These are phyloP conservation scores for Durusdinium trenchii DNA, from an alignment of 73 alveolate species.

Conservation along the genomic window DNA sequence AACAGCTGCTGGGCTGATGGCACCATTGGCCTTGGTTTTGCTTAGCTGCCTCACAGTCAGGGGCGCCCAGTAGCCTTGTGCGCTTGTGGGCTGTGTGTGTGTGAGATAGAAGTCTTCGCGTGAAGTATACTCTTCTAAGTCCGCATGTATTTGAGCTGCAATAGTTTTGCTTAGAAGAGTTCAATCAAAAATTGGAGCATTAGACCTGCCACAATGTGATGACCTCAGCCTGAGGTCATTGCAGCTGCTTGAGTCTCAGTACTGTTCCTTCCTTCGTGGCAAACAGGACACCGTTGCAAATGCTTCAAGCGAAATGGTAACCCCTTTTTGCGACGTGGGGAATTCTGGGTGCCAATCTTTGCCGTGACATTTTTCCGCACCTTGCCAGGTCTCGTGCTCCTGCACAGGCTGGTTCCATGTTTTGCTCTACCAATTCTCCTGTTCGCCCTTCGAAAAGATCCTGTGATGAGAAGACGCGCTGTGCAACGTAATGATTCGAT, in stretches of 20 bases:
- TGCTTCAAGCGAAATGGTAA: no score
- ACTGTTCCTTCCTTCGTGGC: no score
- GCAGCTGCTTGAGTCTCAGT: conserved; percentile 1
- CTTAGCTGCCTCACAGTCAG: conserved; percentile 69
- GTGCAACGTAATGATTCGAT: no score
- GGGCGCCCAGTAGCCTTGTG: no score
- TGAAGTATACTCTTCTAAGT: not conserved
- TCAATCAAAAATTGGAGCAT: not conserved
- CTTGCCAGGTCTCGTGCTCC: conserved; percentile 40
- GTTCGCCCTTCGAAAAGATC: no score
- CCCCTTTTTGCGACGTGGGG: not conserved
- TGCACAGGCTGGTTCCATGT: conserved; percentile 29
- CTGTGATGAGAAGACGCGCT: no score
- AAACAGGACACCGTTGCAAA: no score
- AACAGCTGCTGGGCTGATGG: conserved; percentile 60
- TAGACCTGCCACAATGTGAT: not conserved
- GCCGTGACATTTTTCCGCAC: not conserved
- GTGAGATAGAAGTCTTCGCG: not conserved
- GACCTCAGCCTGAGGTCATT: not conserved
- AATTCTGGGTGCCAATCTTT: no score
- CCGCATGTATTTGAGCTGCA: not conserved
- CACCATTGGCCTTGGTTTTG: conserved; percentile 56
- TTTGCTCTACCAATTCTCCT: no score
- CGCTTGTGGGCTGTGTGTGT: not conserved
- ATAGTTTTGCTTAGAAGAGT: not conserved